phyloP scores from a whole-genome alignment of 78 protist species.

The Diacronema lutheri region DNA sequence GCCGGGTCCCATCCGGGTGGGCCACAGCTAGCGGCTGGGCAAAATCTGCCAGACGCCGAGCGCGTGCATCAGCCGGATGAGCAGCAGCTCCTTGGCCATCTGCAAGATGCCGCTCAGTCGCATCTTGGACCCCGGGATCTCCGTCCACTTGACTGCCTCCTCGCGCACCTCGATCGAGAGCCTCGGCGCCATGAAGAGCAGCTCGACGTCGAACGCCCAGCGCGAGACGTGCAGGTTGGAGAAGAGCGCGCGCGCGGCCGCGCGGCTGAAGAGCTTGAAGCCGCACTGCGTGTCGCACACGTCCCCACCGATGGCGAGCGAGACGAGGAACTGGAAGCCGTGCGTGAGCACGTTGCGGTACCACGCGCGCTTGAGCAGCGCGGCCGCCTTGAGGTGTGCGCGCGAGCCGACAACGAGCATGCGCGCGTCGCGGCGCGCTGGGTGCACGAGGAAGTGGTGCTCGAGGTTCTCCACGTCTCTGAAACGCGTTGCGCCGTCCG shows the following conservation, averaged over 20 bases:
- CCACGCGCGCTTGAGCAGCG: conserved; percentile 51
- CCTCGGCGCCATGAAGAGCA: conserved; percentile 55
- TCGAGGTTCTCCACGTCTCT: conserved; percentile 55
- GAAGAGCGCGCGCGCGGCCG: conserved; percentile 35
- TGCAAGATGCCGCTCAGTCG: conserved; percentile 56
- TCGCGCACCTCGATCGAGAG: conserved; percentile 52
- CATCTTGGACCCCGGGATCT: conserved; percentile 71
- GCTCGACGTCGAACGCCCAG: conserved; percentile 78
- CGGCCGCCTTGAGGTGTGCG: conserved; percentile 40
- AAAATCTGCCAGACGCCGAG: conserved; percentile 67
- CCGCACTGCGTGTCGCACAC: conserved; percentile 71
- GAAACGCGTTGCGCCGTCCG: conserved; percentile 76
- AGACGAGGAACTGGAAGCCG: conserved; percentile 70
- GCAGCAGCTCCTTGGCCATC: conserved; percentile 67
- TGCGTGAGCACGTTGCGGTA: conserved; percentile 62
- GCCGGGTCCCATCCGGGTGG: no score
- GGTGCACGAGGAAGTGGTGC: conserved; percentile 28
- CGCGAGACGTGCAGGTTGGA: conserved; percentile 45
- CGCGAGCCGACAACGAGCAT: conserved; percentile 66
- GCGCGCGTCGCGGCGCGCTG: conserved; percentile 22
- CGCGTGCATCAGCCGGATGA: conserved; percentile 55
- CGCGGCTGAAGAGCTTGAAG: conserved; percentile 63
- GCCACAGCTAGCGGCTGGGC: no score
- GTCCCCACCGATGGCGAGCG: conserved; percentile 39
- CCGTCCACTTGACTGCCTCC: conserved; percentile 74